Base-by-base conservation (phyloP, 495 filamentous ascomycete genomes). In the Patellaria atrata region DNA sequence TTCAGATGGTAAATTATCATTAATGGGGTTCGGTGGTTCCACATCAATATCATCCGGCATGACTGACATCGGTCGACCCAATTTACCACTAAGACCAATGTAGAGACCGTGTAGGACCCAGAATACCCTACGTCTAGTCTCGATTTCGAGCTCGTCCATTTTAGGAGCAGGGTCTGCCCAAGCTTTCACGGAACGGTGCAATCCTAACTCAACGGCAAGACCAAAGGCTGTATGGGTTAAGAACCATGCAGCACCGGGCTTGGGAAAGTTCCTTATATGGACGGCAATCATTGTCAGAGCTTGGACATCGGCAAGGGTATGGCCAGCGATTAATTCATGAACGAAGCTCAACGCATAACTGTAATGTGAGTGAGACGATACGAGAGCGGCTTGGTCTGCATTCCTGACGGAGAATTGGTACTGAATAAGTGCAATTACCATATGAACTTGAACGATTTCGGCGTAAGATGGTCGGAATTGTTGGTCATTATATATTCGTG, bases 71-170 rank as follows among this genome's bases (percentile, higher is more conserved):
- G 81, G 81, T 24, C 75, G 63, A 19, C 81, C 81, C 19, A 86
- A 63, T 35, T 76, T 79, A 21, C 77, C 77, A 45, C 75, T 75
- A 18, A 85, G 55, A 6, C 67, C 68, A 16, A 77, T 62, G 30
- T 73, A 60, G 11, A 83, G 63, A 16, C 62, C 57, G 13, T 80
- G 50, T 28, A 83, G 59, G 8, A 65, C 60, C 78, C 77, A 87
- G 61, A 80, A 87, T 3, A 76, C 63, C 16, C 82, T 64, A 57
- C 86, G 86, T 16, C 81, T 63, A 43, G 82, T 63, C 49, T 87
- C 81, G 39, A 77, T 65, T 22, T 80, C 77, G 3, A 75, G 54
- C 14, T 48, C 45, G 34, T 67, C 73, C 24, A 42, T 41, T 26
- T 57, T 54, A 1, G 63, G 64, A n/a, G 45, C 52, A 6, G 62